These are phyloP conservation scores for Centaurea solstitialis DNA, from an alignment of 129 eudicot species.

Conservation along the genomic window DNA sequence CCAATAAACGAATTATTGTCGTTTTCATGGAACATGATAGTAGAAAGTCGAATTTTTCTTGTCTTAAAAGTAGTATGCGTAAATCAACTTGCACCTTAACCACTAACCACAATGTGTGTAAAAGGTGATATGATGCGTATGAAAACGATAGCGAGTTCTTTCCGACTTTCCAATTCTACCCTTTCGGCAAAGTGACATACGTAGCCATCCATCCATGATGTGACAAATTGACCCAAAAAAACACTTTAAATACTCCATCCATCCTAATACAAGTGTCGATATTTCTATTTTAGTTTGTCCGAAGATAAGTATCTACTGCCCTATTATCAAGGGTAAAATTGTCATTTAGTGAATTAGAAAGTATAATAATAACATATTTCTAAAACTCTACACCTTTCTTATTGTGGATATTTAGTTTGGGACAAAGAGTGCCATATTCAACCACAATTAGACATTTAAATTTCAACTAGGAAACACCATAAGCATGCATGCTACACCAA, in stretches of 20 bases:
- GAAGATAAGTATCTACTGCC: too few species aligned
- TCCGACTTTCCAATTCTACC: not conserved
- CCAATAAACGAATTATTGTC: constrained; percentile 9
- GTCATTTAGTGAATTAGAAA: not conserved
- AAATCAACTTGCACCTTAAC: constrained; percentile 12
- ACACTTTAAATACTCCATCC: not conserved
- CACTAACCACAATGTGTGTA: constrained; percentile 8
- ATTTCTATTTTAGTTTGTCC: not conserved
- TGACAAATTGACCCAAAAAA: constrained; percentile 7
- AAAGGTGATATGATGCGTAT: constrained; percentile 14
- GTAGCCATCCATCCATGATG: constrained; percentile 9
- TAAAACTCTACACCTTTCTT: too few species aligned
- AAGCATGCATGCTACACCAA: constrained; percentile 15
- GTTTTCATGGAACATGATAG: not conserved
- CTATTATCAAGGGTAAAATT: not conserved
- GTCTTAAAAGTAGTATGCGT: constrained; percentile 2
- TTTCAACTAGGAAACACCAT: constrained; percentile 15
- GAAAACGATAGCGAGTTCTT: constrained; percentile 6
- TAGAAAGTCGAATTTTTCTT: not conserved
- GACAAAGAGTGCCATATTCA: not conserved
- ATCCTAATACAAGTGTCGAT: not conserved
- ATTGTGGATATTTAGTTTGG: not conserved
- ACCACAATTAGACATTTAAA: constrained; percentile 27
- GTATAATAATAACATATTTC: not conserved
- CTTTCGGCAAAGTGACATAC: constrained; percentile 15